These are phyloP conservation scores for Zygosaccharomyces pseudorouxii DNA, from an alignment of 805 yeast genomes.

Conservation along the genomic window DNA sequence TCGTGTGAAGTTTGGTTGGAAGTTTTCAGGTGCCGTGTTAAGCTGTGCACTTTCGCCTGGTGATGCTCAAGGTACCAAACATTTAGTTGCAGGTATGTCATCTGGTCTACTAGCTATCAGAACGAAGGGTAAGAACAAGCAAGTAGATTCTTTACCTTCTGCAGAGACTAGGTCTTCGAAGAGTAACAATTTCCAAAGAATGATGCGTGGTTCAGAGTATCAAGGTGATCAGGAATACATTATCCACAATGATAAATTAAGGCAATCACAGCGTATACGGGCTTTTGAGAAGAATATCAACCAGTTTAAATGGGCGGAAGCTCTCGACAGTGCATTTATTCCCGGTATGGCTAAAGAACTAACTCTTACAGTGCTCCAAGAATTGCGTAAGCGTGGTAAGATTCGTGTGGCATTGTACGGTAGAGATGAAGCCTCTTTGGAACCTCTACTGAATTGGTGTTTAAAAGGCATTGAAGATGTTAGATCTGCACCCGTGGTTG, in stretches of 20 bases:
- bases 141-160: constrained; percentile 2
- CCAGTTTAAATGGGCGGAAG: constrained; percentile 89
- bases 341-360: constrained; percentile 76
- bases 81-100: constrained; percentile 86
- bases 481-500: constrained; percentile 52
- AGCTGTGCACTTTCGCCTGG: constrained; percentile 85
- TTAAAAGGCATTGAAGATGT: constrained; percentile 73
- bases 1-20: constrained; percentile 96
- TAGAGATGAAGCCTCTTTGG: constrained; percentile 80
- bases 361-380: constrained; percentile 78
- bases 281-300: constrained; percentile 80
- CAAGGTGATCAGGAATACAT: constrained; percentile 83
- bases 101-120: constrained; percentile 86
- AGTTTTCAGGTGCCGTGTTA: constrained; percentile 89
- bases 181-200: constrained; percentile 64
- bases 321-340: constrained; percentile 79
- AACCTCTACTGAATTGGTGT: constrained; percentile 85
- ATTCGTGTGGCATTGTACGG: constrained; percentile 73
- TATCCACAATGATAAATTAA: constrained; percentile 54
- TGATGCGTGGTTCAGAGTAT: constrained; percentile 89
- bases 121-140: constrained; percentile 67
- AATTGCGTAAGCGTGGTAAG: constrained; percentile 84
- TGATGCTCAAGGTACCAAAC: constrained; percentile 47
- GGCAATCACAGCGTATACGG: constrained; percentile 59
- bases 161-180: constrained; percentile 13